A percentile compares a stretch with the other conserved stretches of the same genome.
Evolutionary conservation across 1,284 basidiomycete genomes (phyloP).

Genomic region (Mycena citricolor): DNA sequence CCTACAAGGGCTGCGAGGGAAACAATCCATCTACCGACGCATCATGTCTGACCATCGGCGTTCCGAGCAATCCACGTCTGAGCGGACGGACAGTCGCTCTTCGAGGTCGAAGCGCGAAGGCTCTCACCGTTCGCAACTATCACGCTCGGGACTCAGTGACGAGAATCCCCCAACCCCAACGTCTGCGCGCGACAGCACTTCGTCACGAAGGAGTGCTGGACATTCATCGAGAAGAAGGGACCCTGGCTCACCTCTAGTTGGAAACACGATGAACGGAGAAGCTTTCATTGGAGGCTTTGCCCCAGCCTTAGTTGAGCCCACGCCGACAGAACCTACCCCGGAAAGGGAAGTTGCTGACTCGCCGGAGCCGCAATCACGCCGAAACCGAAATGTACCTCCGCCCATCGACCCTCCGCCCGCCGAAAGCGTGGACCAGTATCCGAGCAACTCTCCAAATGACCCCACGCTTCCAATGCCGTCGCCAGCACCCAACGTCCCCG

Average conservation of each 20-base stretch:
- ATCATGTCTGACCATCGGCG: slow-evolving; percentile 60
- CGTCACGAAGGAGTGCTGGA: slow-evolving; percentile 30
- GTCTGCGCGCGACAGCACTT: slow-evolving; percentile 13
- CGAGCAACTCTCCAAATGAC: slow-evolving; percentile 16
- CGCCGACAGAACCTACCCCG: slow-evolving; percentile 21
- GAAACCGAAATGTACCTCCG: slow-evolving; percentile 27
- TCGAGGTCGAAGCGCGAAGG: slow-evolving; percentile 48
- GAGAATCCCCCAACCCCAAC: slow-evolving; percentile 20
- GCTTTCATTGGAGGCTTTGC: slow-evolving; percentile 54
- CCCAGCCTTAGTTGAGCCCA: slow-evolving; percentile 33
- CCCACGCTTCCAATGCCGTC: slow-evolving; percentile 21
- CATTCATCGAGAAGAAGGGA: slow-evolving; percentile 33
- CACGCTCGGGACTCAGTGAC: slow-evolving; percentile 30
- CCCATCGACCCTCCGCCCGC: slow-evolving; percentile 32
- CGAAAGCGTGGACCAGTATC: slow-evolving; percentile 16
- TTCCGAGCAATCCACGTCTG: slow-evolving; percentile 46
- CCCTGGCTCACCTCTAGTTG: slow-evolving; percentile 29
- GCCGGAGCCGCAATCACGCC: slow-evolving; percentile 17
- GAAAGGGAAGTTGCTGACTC: slow-evolving; percentile 15
- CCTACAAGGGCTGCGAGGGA: slow-evolving; percentile 87
- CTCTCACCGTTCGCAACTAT: slow-evolving; percentile 46
- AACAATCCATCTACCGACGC: slow-evolving; percentile 80
- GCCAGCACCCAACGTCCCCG: slow-evolving; percentile 41
- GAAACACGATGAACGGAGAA: slow-evolving; percentile 36
- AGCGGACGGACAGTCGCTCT: slow-evolving; percentile 53